Evolutionary conservation across 495 filamentous ascomycete genomes (phyloP).

Genomic region (Oidiodendron maius): DNA sequence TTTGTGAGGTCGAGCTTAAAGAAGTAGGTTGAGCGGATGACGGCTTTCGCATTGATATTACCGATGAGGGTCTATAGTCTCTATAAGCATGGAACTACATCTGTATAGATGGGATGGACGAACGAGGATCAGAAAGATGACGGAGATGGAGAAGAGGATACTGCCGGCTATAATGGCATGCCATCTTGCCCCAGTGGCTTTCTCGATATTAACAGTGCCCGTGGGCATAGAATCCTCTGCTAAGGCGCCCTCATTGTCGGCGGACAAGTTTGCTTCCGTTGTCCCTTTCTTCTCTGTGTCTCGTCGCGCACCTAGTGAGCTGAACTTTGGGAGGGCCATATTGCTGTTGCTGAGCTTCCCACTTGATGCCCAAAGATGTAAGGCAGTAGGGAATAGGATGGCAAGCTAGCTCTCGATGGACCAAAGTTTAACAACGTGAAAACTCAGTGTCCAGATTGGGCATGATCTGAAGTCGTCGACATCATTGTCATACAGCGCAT

Average conservation of each 20-base stretch:
- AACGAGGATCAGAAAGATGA: constrained; percentile 71
- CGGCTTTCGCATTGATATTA: constrained; percentile 51
- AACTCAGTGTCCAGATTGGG: too few relatives aligned
- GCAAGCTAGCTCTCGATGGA: too few relatives aligned
- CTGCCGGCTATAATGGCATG: constrained; percentile 53
- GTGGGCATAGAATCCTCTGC: constrained; percentile 8
- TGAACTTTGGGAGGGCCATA: constrained; percentile 28
- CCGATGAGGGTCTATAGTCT: constrained; percentile 55
- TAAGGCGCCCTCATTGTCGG: constrained; percentile 9
- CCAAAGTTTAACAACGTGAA: too few relatives aligned
- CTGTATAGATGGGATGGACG: constrained; percentile 5
- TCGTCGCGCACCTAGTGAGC: constrained; percentile 14
- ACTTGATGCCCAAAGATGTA: too few relatives aligned
- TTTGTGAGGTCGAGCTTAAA: constrained; percentile 76
- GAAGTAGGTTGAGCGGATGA: constrained; percentile 70
- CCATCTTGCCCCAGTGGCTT: constrained; percentile 50
- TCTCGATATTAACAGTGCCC: constrained; percentile 32
- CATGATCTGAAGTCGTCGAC: too few relatives aligned
- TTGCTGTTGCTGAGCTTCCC: too few relatives aligned
- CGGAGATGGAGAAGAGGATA: constrained; percentile 63
- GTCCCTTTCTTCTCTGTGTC: constrained; percentile 11
- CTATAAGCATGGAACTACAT: not conserved
- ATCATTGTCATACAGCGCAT: too few relatives aligned
- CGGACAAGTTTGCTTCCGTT: too few relatives aligned
- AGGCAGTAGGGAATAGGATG: too few relatives aligned